Base-by-base conservation (phyloP, 108 stramenopile species). In the Schizochytrium sp. region DNA sequence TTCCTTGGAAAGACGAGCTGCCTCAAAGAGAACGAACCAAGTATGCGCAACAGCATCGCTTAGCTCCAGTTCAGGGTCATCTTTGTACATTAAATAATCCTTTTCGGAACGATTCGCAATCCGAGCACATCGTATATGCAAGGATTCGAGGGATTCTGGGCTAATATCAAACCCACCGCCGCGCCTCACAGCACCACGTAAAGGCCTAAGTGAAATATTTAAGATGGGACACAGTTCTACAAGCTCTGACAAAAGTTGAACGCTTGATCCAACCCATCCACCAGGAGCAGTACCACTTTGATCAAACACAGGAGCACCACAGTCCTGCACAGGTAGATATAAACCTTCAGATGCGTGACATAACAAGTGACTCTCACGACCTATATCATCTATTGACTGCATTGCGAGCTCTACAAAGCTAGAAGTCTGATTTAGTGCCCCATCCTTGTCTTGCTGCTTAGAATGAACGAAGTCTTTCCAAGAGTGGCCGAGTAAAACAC, bases 261-360 rank as follows among this genome's bases (percentile, higher is more conserved):
- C 76, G 47, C 76, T 83, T 38, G 76, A 47, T 83, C 76, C 76
- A 2, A 83, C 2, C 76, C 76, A 83, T 5, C 76, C 76, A 5
- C 76, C 76, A 7, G 76, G 76, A 5, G 28, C 53, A 40, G 28
- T n/a, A 8, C 76, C 47, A 50, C 17, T 19, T 5, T 10, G n/a
- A 53, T 83, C 76, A 83, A 83, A 83, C 5, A 19, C 8, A 3
- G 76, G 76, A 0, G 47, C 45, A 10, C 8, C 47, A 17, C 5
- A 47, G 2, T 55, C 76, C 28, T 83, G 47, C 10, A 49, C 53
- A 55, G 76, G 76, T 13, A 83, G n/a, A 40, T 38, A 83, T 13
- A 55, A 83, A 5, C 76, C 76, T 42, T 83, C 76, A 17, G 76
- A 83, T 5, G 76, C 76, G 28, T 83, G 76, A 28, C 76, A 83